phyloP scores from a whole-genome alignment of 2,329 filamentous ascomycete genomes.

The Setomelanomma holmii region DNA sequence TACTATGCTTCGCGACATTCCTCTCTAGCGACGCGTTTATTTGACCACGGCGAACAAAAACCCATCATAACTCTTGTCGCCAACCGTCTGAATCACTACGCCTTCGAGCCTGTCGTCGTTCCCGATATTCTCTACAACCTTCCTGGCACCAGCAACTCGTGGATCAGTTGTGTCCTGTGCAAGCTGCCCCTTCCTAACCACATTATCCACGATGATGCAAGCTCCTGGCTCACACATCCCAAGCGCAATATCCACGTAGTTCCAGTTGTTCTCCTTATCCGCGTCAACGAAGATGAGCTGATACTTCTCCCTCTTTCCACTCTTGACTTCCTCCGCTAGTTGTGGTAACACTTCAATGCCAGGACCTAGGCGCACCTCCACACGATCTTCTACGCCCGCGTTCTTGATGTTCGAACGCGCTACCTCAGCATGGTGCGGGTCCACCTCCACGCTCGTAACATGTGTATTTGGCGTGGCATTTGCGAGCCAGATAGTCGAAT shows the following conservation, averaged over 20 bases:
- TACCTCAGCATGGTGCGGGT: slow-evolving; percentile 55
- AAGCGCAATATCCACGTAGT: slow-evolving; percentile 57
- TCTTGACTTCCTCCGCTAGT: slow-evolving; percentile 51
- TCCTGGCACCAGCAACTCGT: slow-evolving; percentile 43
- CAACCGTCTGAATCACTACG: slow-evolving; percentile 55
- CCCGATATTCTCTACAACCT: slow-evolving; percentile 53
- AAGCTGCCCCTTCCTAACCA: slow-evolving; percentile 53
- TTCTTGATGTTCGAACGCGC: slow-evolving; percentile 55
- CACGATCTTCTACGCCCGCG: slow-evolving; percentile 51
- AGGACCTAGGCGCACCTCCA: slow-evolving; percentile 56
- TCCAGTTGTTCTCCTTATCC: slow-evolving; percentile 58
- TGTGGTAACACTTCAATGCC: slow-evolving; percentile 53
- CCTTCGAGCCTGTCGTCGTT: slow-evolving; percentile 52
- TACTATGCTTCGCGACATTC: neutral
- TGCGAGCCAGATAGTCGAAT: slow-evolving; percentile 62
- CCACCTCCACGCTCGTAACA: slow-evolving; percentile 61
- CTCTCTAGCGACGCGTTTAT: slow-evolving; percentile 8
- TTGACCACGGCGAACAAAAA: slow-evolving; percentile 52
- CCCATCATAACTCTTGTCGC: slow-evolving; percentile 58
- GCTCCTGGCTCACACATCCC: slow-evolving; percentile 52
- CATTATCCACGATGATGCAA: slow-evolving; percentile 60
- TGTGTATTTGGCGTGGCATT: slow-evolving; percentile 43
- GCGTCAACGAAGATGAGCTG: slow-evolving; percentile 64
- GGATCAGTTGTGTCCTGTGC: slow-evolving; percentile 36
- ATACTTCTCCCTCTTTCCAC: slow-evolving; percentile 51